Conservation (phyloP, 805 yeast genomes). For the Metschnikowia rubicola region DNA sequence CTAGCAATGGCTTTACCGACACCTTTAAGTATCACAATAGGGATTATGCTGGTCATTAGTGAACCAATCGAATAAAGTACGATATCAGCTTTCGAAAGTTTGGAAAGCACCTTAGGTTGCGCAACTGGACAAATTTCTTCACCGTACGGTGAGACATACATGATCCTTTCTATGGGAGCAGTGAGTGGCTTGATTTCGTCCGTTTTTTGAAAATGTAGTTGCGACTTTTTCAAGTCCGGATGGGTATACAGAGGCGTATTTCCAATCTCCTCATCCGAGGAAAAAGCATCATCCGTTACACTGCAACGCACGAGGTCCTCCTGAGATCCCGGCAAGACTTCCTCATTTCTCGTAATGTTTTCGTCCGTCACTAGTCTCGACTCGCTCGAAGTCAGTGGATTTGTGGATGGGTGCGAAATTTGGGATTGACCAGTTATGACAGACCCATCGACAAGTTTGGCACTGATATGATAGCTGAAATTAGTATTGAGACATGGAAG, state of each 20-base stretch:
- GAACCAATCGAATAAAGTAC: constrained; percentile 83
- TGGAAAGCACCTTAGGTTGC: constrained; percentile 54
- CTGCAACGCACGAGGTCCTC: not conserved
- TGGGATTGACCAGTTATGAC: constrained; percentile 88
- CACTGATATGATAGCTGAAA: constrained; percentile 83
- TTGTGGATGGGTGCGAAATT: constrained; percentile 74
- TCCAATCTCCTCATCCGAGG: constrained; percentile 47
- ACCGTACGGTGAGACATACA: constrained; percentile 83
- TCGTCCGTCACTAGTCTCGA: not conserved
- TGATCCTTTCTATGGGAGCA: constrained; percentile 69
- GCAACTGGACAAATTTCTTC: constrained; percentile 80
- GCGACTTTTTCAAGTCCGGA: constrained; percentile 73
- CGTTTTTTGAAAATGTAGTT: constrained; percentile 65
- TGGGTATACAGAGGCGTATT: constrained; percentile 70
- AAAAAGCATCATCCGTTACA: not conserved
- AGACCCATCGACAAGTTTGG: constrained; percentile 62
- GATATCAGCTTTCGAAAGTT: constrained; percentile 48
- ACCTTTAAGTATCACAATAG: constrained; percentile 71
- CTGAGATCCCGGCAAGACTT: not conserved
- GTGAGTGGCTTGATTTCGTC: constrained; percentile 55
- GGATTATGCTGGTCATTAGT: constrained; percentile 81
- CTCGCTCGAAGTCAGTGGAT: constrained; percentile 16
- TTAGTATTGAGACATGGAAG: constrained; percentile 82
- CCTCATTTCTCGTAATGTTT: not conserved
- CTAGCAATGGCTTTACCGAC: constrained; percentile 58